Percentiles rank a stretch among this genome's conserved stretches.
Evolutionary conservation across 345 rosid genomes (phyloP).

Genomic region (Moricandia arvensis): DNA sequence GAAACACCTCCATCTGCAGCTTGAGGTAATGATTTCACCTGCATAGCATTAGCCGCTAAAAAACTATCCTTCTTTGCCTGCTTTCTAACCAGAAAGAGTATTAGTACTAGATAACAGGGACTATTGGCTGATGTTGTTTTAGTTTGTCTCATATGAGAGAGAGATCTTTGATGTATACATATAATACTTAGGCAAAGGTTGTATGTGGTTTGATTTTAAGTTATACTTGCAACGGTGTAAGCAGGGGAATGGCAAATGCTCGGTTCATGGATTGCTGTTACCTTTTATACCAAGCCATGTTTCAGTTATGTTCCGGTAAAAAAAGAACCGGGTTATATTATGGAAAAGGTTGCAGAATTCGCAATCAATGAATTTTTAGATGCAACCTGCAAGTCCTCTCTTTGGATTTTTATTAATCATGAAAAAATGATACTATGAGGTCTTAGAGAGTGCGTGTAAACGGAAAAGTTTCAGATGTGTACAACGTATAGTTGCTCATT

Average conservation of each 20-base stretch:
- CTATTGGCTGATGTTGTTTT: conserved; percentile 1
- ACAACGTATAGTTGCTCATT: not conserved
- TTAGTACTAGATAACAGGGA: not conserved
- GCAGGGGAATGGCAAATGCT: not conserved
- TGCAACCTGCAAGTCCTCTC: not conserved
- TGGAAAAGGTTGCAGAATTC: not conserved
- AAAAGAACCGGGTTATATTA: not conserved
- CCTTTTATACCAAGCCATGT: not conserved
- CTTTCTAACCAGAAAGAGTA: not conserved
- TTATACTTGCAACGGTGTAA: not conserved
- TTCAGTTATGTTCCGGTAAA: not conserved
- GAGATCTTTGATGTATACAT: not conserved
- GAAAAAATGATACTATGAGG: not conserved
- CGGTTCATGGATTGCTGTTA: not conserved
- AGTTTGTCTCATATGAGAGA: not conserved
- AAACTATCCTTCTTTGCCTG: too few relatives aligned
- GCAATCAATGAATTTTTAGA: not conserved
- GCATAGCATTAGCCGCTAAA: too few relatives aligned
- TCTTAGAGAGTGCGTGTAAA: not conserved
- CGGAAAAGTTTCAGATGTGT: not conserved
- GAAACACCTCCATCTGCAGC: too few relatives aligned
- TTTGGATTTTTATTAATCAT: not conserved
- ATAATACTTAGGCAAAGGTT: not conserved
- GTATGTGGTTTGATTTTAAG: not conserved
- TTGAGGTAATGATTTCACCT: too few relatives aligned